Evolutionary conservation across 169 alveolate species (phyloP).

Genomic region (Theileria annulata): DNA sequence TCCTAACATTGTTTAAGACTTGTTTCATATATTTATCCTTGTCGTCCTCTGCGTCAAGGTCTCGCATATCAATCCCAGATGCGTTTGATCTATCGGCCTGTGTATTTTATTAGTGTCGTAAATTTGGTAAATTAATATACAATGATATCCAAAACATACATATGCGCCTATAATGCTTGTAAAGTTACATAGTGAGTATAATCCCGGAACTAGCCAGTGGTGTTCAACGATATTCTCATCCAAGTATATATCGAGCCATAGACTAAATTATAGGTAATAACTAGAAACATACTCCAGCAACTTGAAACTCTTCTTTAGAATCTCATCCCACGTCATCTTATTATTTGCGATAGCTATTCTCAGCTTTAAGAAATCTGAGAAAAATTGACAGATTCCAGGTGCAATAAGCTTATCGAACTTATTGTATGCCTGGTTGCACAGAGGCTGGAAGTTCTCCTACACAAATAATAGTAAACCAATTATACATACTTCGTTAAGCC

Average conservation of each 20-base stretch:
- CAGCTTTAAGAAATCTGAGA: constrained; percentile 37
- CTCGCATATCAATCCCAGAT: constrained; percentile 57
- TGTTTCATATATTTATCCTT: constrained; percentile 75
- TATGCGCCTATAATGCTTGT: constrained; percentile 29
- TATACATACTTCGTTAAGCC: constrained; percentile 38
- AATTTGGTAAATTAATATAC: background rate
- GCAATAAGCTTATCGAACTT: constrained; percentile 30
- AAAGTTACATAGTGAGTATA: constrained; percentile 55
- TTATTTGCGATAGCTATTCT: constrained; percentile 36
- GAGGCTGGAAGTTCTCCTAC: constrained; percentile 21
- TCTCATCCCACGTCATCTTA: constrained; percentile 43
- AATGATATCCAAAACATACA: constrained; percentile 15
- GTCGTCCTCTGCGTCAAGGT: constrained; percentile 74
- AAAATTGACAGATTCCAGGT: constrained; percentile 40
- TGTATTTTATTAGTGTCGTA: background rate
- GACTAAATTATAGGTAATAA: constrained; percentile 9
- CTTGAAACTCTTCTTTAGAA: constrained; percentile 53
- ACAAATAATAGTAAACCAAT: background rate
- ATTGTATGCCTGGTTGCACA: constrained; percentile 17
- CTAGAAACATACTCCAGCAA: constrained; percentile 44
- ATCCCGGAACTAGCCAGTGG: constrained; percentile 67
- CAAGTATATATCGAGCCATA: constrained; percentile 66
- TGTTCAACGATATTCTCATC: constrained; percentile 13
- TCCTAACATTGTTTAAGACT: constrained; percentile 77
- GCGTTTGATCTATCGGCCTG: constrained; percentile 58